A percentile compares a stretch with the other conserved stretches of the same genome.
phyloP scores from a whole-genome alignment of 2,329 filamentous ascomycete genomes.

The Colletotrichum sp. region DNA sequence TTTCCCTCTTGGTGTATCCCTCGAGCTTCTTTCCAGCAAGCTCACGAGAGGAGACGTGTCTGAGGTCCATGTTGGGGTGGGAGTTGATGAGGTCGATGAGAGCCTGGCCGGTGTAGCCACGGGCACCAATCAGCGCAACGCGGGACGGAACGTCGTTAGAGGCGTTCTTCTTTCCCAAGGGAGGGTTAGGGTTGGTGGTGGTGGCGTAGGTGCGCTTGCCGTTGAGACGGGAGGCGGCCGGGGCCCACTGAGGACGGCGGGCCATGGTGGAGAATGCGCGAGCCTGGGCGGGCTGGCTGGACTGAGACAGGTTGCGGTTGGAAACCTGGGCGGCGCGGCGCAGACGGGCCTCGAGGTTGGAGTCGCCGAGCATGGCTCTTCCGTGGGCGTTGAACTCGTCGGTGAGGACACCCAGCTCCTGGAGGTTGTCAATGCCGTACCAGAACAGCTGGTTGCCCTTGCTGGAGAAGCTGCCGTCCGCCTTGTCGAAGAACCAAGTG shows the following conservation, averaged over 20 bases:
- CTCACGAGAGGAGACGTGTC: conserved; percentile 92
- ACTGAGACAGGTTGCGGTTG: conserved; percentile 51
- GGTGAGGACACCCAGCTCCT: conserved; percentile 84
- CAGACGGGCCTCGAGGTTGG: conserved; percentile 86
- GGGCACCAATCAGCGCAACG: conserved; percentile 87
- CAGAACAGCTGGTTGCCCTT: conserved; percentile 94
- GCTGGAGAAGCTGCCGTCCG: conserved; percentile 86
- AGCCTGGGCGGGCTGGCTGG: conserved; percentile 23
- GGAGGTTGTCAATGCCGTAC: conserved; percentile 84
- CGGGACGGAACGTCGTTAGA: conserved; percentile 75
- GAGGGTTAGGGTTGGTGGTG: conserved; percentile 86
- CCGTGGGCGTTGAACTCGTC: conserved; percentile 84
- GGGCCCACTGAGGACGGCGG: conserved; percentile 36
- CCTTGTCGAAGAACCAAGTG: conserved; percentile 98
- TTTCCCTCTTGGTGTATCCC: conserved; percentile 89
- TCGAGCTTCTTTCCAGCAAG: conserved; percentile 84
- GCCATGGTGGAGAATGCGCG: conserved; percentile 71
- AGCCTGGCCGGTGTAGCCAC: conserved; percentile 93
- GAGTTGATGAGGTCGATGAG: conserved; percentile 85
- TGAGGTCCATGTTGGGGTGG: conserved; percentile 88
- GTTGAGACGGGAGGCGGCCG: conserved; percentile 13
- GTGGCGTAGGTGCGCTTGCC: conserved; percentile 38
- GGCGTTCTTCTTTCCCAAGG: conserved; percentile 85
- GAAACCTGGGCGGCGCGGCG: conserved; percentile 77
- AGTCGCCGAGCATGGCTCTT: conserved; percentile 85